These are phyloP conservation scores for Saccharum spontaneum DNA, from an alignment of 176 grass and related monocot species.

Conservation along the genomic window DNA sequence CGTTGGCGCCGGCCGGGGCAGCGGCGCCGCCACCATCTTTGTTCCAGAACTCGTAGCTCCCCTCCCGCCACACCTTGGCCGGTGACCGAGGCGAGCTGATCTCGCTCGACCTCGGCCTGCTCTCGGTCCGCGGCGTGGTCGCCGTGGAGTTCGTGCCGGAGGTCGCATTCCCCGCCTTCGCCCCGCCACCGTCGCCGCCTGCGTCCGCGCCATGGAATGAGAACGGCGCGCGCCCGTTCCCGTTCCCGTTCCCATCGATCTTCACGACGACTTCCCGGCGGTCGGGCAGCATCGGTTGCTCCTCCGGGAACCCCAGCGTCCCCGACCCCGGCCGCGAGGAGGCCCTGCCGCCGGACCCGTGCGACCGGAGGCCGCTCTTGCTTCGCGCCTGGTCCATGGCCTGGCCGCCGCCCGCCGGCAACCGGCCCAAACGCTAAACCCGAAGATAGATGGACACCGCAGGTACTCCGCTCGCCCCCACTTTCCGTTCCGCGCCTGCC, in stretches of 20 bases:
- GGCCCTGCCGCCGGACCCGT: constrained; percentile 38
- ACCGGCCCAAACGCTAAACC: background rate
- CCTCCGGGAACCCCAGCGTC: constrained; percentile 3
- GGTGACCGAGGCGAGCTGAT: constrained; percentile 33
- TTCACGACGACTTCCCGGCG: constrained; percentile 62
- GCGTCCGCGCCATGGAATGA: constrained; percentile 1
- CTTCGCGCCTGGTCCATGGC: constrained; percentile 47
- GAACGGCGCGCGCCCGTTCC: constrained; percentile 37
- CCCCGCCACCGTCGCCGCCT: background rate
- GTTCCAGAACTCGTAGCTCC: constrained; percentile 55
- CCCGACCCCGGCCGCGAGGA: constrained; percentile 23
- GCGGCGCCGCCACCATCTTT: background rate
- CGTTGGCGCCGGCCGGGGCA: background rate
- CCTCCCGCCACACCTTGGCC: constrained; percentile 55
- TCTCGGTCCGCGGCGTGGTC: background rate
- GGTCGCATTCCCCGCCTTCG: constrained; percentile 33
- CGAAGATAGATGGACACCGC: background rate
- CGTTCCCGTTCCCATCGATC: constrained; percentile 57
- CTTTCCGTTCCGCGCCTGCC: background rate
- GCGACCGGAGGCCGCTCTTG: constrained; percentile 39
- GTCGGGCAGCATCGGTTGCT: constrained; percentile 13
- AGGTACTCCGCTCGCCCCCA: too few relatives aligned
- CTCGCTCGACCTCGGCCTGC: background rate
- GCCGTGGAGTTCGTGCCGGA: background rate
- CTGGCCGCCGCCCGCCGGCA: background rate